These are phyloP conservation scores for Metschnikowia kofuensis DNA, from an alignment of 805 yeast species.

Conservation along the genomic window DNA sequence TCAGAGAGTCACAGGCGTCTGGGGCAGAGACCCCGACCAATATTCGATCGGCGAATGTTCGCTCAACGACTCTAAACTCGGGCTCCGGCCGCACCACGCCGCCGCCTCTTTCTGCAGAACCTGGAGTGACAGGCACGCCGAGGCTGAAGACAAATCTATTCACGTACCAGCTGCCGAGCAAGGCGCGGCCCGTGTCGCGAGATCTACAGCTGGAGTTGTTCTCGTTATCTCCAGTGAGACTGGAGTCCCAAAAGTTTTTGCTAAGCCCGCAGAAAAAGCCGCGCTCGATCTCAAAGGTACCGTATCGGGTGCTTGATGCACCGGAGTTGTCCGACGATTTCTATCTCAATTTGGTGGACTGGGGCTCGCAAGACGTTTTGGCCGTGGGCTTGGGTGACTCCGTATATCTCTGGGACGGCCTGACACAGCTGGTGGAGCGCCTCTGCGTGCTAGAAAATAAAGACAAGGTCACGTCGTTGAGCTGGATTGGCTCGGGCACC, in stretches of 20 bases:
- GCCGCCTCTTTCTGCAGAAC: constrained; percentile 17
- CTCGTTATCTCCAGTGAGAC: constrained; percentile 82
- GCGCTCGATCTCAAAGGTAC: constrained; percentile 77
- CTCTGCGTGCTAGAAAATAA: constrained; percentile 68
- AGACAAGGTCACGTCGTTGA: constrained; percentile 76
- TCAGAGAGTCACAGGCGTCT: background rate
- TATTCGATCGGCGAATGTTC: constrained; percentile 7
- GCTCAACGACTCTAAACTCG: constrained; percentile 4
- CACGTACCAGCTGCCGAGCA: constrained; percentile 71
- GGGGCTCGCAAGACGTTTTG: constrained; percentile 87
- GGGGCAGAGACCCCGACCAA: constrained; percentile 6
- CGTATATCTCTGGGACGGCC: constrained; percentile 89
- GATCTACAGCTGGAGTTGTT: constrained; percentile 73
- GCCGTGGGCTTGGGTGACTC: constrained; percentile 89
- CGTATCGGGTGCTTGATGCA: constrained; percentile 91
- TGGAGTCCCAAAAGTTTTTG: constrained; percentile 77
- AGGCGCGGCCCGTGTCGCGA: constrained; percentile 58
- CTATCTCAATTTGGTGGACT: constrained; percentile 86
- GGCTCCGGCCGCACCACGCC: constrained; percentile 21
- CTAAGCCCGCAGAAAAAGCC: constrained; percentile 80
- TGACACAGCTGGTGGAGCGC: constrained; percentile 76
- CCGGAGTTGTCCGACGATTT: constrained; percentile 94
- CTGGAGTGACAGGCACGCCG: constrained; percentile 31
- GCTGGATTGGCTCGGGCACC: constrained; percentile 94
- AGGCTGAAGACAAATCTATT: constrained; percentile 56